Evolutionary conservation across 2,329 filamentous ascomycete species (phyloP).

Genomic region (Daldinia eschscholtzii): DNA sequence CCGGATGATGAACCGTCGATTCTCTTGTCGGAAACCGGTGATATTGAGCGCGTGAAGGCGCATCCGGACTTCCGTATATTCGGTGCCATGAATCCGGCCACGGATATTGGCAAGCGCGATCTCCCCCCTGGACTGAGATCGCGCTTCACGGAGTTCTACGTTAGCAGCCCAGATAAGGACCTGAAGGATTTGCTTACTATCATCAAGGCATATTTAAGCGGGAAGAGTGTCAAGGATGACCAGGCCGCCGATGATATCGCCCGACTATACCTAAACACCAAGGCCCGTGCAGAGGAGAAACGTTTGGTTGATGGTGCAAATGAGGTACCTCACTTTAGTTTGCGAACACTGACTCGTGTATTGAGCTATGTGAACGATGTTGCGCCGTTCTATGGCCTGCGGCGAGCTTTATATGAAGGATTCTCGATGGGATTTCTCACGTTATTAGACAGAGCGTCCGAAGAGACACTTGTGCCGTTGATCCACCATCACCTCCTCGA

Average conservation of each 20-base stretch:
- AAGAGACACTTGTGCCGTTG: slow-evolving; percentile 80
- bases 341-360: slow-evolving; percentile 91
- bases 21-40: slow-evolving; percentile 91
- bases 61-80: slow-evolving; percentile 97
- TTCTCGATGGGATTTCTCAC: slow-evolving; percentile 99
- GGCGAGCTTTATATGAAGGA: slow-evolving; percentile 90
- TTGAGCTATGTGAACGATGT: slow-evolving; percentile 90
- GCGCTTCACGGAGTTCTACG: slow-evolving; percentile 95
- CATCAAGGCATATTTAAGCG: slow-evolving; percentile 87
- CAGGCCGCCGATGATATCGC: slow-evolving; percentile 85
- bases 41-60: slow-evolving; percentile 88
- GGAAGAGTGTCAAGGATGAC: slow-evolving; percentile 76
- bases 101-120: slow-evolving; percentile 96
- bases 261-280: slow-evolving; percentile 88
- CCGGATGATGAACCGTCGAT: slow-evolving; percentile 81
- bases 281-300: slow-evolving; percentile 83
- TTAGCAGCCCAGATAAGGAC: slow-evolving; percentile 89
- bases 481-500: slow-evolving; percentile 85
- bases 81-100: slow-evolving; percentile 98
- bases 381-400: slow-evolving; percentile 83
- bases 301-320: slow-evolving; percentile 93
- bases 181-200: slow-evolving; percentile 88
- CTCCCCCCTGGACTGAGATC: slow-evolving; percentile 89
- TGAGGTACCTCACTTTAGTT: slow-evolving; percentile 95
- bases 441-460: slow-evolving; percentile 84